Conservation (phyloP, 495 filamentous ascomycete species). For the Acidiella bohemica region DNA sequence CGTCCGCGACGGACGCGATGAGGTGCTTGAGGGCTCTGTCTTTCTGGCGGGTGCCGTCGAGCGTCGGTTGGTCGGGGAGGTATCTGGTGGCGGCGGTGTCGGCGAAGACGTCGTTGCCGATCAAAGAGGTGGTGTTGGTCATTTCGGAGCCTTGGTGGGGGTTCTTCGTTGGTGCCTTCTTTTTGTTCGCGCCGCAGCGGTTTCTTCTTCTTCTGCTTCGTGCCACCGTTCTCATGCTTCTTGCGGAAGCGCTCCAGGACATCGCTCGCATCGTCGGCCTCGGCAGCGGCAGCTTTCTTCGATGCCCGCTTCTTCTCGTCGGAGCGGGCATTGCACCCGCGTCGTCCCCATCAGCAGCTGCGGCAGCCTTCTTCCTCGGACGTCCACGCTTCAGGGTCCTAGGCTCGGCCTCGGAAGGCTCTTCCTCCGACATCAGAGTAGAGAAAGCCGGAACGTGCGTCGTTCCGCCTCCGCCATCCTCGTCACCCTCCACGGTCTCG, state of each 20-base stretch:
- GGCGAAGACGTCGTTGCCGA: conserved; percentile 19
- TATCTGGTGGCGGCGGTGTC: conserved; percentile 16
- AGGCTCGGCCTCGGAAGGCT: background rate
- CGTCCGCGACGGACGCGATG: conserved; percentile 22
- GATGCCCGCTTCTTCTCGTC: background rate
- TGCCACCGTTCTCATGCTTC: background rate
- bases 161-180: background rate
- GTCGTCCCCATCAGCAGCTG: background rate
- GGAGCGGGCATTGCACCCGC: no score
- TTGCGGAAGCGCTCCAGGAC: background rate
- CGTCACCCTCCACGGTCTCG: conserved; percentile 1
- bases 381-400: no score
- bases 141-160: background rate
- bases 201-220: no score
- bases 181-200: conserved; percentile 1
- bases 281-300: background rate
- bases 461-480: background rate
- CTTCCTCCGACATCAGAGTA: background rate
- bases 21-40: conserved; percentile 24
- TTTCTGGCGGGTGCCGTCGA: conserved; percentile 9
- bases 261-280: conserved; percentile 2
- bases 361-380: background rate
- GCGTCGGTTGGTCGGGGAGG: conserved; percentile 12
- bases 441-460: background rate
- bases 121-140: conserved; percentile 5